A percentile compares a stretch with the other conserved stretches of the same genome.
Evolutionary conservation across 352 stramenopile species (phyloP).

Genomic region (Aphanomyces cochlioides): DNA sequence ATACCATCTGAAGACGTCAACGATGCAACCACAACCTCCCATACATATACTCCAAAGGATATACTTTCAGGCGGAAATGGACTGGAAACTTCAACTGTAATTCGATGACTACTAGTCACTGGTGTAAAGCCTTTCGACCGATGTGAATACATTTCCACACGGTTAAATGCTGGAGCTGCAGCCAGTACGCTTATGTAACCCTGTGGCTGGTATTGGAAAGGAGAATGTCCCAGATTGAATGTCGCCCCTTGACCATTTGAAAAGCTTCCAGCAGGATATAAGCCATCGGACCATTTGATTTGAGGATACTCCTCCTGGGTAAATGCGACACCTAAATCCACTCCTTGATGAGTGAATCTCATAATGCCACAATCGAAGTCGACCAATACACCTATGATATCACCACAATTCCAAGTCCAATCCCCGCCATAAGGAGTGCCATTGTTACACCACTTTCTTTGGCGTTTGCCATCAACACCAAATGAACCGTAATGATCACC

Average conservation of each 20-base stretch:
- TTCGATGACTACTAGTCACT: slow-evolving; percentile 1
- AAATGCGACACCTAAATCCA: slow-evolving; percentile 25
- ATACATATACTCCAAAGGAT: slow-evolving; percentile 9
- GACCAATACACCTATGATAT: slow-evolving; percentile 98
- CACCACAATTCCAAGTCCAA: slow-evolving; percentile 70
- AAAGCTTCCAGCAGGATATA: slow-evolving; percentile 25
- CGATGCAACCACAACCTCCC: slow-evolving; percentile 17
- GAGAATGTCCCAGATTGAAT: slow-evolving; percentile 15
- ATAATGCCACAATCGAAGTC: slow-evolving; percentile 87
- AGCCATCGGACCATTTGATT: slow-evolving; percentile 8
- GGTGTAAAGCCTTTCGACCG: slow-evolving; percentile 18
- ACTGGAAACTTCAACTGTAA: not conserved
- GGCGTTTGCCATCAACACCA: slow-evolving; percentile 24
- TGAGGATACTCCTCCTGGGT: slow-evolving; percentile 20
- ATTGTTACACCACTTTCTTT: slow-evolving; percentile 26
- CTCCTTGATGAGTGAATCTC: slow-evolving; percentile 16
- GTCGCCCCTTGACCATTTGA: slow-evolving; percentile 21
- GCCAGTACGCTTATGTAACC: slow-evolving; percentile 12
- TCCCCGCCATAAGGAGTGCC: slow-evolving; percentile 13
- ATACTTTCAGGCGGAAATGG: not conserved
- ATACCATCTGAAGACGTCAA: slow-evolving; percentile 21
- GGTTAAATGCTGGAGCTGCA: not conserved
- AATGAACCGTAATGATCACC: slow-evolving; percentile 29
- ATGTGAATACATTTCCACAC: slow-evolving; percentile 23
- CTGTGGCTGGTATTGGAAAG: slow-evolving; percentile 19